Evolutionary conservation across 2,329 filamentous ascomycete species (phyloP), one percentile per base, ranked within the genome.

Genomic region (Sporothrix sp.): DNA sequence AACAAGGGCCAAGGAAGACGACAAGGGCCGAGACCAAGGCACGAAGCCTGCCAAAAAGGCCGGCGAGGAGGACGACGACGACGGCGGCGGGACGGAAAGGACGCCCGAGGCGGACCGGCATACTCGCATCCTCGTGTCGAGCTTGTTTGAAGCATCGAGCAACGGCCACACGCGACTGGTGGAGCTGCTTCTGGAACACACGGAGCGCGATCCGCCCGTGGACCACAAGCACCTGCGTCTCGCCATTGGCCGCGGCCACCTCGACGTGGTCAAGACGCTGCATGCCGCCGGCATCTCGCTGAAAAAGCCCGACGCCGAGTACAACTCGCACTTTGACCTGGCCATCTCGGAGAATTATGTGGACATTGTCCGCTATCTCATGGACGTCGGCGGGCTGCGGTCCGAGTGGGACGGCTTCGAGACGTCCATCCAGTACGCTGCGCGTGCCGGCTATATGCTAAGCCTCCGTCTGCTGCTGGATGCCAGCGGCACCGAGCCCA

Each of bases 351-450:
- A 32, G 3, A 11, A 44, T 5, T 3, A 48, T 21, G 21, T 32
- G 11, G 50, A 52, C 36, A 23, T 48, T 7, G 32, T 48, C 4
- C 35, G 28, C 2, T 52, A 48, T 21, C 20, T 52, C 8, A 35
- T 52, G 8, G 30, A 14, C 18, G 10, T 44, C 3, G 50, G 50
- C 20, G 25, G 10, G 5, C 16, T 52, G 14, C 25, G 21, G 14
- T 25, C 50, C 1, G 18, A 44, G 25, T 52, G 44, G 44, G 50
- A 52, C n/a, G 50, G 33, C 14, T 30, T 16, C 21, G 50, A 52
- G 38, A 52, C 43, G 16, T 48, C 50, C 21, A 52, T 52, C 30
- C 50, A 52, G 5, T 52, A 43, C 18, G 50, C 50, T 4, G 30
- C 44, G 8, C 37, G 50, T 3, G 25, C 28, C 11, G 45, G 45